Evolutionary conservation across 257 asterid genomes (phyloP), one percentile per base, ranked within the genome.

Genomic region (Gentiana straminea): DNA sequence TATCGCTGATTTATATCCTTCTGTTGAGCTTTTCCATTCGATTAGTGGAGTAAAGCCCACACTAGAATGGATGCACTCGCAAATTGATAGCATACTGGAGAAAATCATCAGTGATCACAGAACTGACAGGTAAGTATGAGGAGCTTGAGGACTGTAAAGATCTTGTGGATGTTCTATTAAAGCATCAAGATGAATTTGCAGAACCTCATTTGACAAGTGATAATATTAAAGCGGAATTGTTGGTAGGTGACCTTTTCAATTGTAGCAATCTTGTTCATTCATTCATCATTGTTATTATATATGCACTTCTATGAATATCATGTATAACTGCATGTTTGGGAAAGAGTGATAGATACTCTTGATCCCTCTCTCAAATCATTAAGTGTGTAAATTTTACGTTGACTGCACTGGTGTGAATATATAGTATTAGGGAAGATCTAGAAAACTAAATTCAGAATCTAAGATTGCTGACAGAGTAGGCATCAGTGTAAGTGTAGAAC

Each of bases 31-130:
- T 10, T 37, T 56, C 38, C 64, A 60, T 47, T 3, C 15, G 55
- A 36, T 71, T 46, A 64, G 67, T 35, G 61, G 71, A 34, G 10
- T 70, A 51, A 68, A 54, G 36, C 52, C 44, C 49, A 72, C 33
- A n/a, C 45, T 64, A 51, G 49, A 33, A 67, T 59, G 9, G 35
- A 2, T 72, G 4, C 71, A 68, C 33, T 5, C 35, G 4, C 53
- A 37, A 49, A 38, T 35, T 0, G 76, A 80, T 6, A 7, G 3
- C 10, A 65, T 77, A 13, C 58, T 72, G 2, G 73, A 15, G 24
- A 35, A 32, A n/a, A 67, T 77, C 36, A n/a, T 77, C 34, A 48
- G 3, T 0, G 72, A 66, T 1, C 71, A 66, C 35, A 57, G 36
- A 37, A n/a, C 13, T 5, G 46, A 24, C 24, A 24, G 24, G 24